Evolutionary conservation across 2,329 filamentous ascomycete species (phyloP).

Genomic region (Fusarium cicatricum): DNA sequence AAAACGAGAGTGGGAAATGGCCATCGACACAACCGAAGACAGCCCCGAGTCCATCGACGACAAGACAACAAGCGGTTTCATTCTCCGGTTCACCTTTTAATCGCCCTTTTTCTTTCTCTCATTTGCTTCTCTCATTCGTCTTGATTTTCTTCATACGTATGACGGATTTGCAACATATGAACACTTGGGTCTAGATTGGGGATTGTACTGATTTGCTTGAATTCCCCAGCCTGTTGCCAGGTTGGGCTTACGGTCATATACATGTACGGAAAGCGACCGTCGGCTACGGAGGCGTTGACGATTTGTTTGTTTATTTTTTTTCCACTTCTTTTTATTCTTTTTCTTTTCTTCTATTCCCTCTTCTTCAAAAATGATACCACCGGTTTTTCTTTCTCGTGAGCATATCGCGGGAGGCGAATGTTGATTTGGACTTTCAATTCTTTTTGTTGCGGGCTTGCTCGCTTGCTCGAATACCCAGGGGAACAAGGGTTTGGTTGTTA

Average conservation of each 20-base stretch:
- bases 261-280: conserved; percentile 35
- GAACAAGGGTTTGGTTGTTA: conserved; percentile 1
- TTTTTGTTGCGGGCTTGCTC: conserved; percentile 15
- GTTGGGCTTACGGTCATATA: conserved; percentile 37
- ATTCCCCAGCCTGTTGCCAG: conserved; percentile 37
- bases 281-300: conserved; percentile 37
- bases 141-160: conserved; percentile 2
- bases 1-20: conserved; percentile 71
- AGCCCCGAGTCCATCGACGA: conserved; percentile 21
- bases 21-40: conserved; percentile 57
- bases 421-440: conserved; percentile 9
- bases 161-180: conserved; percentile 23
- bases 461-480: conserved; percentile 22
- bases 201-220: conserved; percentile 35
- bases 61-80: conserved; percentile 46
- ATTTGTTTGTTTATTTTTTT: conserved; percentile 18
- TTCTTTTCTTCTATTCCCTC: conserved; percentile 7
- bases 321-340: conserved; percentile 23
- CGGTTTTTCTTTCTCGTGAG: conserved; percentile 25
- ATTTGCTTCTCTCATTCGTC: background rate
- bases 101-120: conserved; percentile 4
- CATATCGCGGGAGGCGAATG: conserved; percentile 10
- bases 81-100: conserved; percentile 59
- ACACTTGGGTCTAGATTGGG: conserved; percentile 37
- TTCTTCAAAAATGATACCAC: conserved; percentile 43